Conservation (phyloP, 177 flowering plant species). For the Vitis hybrid region DNA sequence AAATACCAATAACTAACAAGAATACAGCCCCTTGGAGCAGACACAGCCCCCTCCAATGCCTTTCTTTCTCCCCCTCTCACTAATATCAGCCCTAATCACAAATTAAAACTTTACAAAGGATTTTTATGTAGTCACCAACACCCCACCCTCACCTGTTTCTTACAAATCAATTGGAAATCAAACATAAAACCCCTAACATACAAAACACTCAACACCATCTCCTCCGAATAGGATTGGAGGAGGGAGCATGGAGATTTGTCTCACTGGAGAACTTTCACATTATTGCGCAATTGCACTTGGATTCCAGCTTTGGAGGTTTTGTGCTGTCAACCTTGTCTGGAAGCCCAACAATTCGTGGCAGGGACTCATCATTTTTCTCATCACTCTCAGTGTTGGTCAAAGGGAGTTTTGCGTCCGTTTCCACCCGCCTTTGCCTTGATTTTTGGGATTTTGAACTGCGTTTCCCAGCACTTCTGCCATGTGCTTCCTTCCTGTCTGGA, state of each 20-base stretch:
- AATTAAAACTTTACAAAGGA: constrained; percentile 49
- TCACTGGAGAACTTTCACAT: constrained; percentile 44
- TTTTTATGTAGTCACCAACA: constrained; percentile 31
- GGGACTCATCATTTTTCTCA: constrained; percentile 36
- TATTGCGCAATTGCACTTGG: constrained; percentile 87
- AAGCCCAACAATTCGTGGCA: constrained; percentile 36
- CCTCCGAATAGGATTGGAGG: neutral
- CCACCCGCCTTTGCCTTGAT: constrained; percentile 43
- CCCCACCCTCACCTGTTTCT: constrained; percentile 20
- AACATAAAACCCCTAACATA: constrained; percentile 12
- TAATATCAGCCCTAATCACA: constrained; percentile 26
- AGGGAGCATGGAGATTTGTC: neutral
- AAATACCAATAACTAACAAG: constrained; percentile 19
- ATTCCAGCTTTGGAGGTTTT: constrained; percentile 83
- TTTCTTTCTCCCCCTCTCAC: constrained; percentile 2
- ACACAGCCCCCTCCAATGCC: constrained; percentile 23
- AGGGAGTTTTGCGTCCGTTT: constrained; percentile 43
- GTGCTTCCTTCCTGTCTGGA: constrained; percentile 41
- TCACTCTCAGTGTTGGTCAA: constrained; percentile 39
- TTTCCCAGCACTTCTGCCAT: constrained; percentile 28
- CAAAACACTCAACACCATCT: neutral
- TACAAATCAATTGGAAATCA: constrained; percentile 30
- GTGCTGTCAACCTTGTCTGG: constrained; percentile 45
- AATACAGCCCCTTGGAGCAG: constrained; percentile 22
- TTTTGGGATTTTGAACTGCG: constrained; percentile 57